These are phyloP conservation scores for Mucor plumbeus DNA, from an alignment of 371 early-diverging fungal genomes.

Conservation along the genomic window DNA sequence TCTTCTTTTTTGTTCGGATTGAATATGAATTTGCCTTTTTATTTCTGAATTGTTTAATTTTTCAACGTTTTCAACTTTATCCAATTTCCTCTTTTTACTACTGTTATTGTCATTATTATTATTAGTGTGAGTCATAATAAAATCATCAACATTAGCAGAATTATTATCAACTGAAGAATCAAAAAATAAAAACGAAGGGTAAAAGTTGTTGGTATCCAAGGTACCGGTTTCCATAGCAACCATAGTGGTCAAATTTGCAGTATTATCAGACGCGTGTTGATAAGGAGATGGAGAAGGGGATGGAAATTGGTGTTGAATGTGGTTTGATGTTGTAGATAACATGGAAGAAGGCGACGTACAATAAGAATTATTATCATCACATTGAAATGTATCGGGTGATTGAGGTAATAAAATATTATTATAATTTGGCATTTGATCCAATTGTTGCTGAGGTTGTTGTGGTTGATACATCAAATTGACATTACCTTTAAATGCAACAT, in stretches of 20 bases:
- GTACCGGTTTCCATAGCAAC: conserved; percentile 6
- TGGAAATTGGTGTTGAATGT: conserved; percentile 23
- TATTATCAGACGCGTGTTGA: conserved; percentile 20
- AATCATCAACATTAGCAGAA: neutral
- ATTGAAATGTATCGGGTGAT: conserved; percentile 12
- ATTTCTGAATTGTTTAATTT: conserved; percentile 43
- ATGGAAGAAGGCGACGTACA: conserved; percentile 18
- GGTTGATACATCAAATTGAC: neutral
- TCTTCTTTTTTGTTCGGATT: conserved; percentile 65
- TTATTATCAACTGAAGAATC: neutral
- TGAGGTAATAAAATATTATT: conserved; percentile 2
- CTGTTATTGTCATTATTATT: neutral
- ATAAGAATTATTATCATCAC: conserved; percentile 3
- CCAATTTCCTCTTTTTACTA: neutral
- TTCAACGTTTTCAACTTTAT: neutral
- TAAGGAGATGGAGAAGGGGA: conserved; percentile 33
- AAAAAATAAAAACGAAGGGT: neutral
- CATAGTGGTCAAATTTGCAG: neutral
- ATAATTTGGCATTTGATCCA: conserved; percentile 5
- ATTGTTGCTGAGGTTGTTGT: neutral
- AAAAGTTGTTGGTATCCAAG: conserved; percentile 2
- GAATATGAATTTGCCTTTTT: conserved; percentile 62
- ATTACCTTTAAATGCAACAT: neutral
- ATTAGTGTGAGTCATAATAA: conserved; percentile 10
- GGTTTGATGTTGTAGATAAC: conserved; percentile 1